Conservation (phyloP, 352 stramenopile species). For the Pilasporangium apinafurcum region DNA sequence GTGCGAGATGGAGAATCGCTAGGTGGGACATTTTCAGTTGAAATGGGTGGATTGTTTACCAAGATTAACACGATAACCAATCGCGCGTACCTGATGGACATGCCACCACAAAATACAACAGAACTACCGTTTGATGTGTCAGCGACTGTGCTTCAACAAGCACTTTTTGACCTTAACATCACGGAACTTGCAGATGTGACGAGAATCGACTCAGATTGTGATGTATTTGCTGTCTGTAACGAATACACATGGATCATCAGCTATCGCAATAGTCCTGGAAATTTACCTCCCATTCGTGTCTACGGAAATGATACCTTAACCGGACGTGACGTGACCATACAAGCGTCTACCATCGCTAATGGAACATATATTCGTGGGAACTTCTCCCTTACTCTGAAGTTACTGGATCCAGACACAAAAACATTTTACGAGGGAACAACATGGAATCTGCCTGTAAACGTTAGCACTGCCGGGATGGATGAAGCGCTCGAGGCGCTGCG, state of each 20-base stretch:
- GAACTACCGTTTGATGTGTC: constrained; percentile 33
- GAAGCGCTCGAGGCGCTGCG: constrained; percentile 59
- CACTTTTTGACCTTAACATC: constrained; percentile 28
- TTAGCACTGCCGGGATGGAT: constrained; percentile 62
- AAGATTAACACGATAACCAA: constrained; percentile 28
- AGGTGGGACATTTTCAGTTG: constrained; percentile 30
- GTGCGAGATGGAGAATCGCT: constrained; percentile 47
- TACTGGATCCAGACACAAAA: constrained; percentile 38
- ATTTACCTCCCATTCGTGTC: constrained; percentile 52
- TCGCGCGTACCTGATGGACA: constrained; percentile 33
- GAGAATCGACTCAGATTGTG: constrained; percentile 34
- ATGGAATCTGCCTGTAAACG: constrained; percentile 67
- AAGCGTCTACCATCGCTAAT: constrained; percentile 43
- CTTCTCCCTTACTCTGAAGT: constrained; percentile 49
- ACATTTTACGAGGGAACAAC: constrained; percentile 30
- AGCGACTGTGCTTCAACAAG: constrained; percentile 13
- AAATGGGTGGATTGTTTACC: constrained; percentile 60
- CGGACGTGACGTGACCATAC: constrained; percentile 18
- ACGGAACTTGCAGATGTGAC: constrained; percentile 31
- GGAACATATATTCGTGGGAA: constrained; percentile 64
- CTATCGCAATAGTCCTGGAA: constrained; percentile 51
- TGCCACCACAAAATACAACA: constrained; percentile 35
- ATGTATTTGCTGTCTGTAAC: constrained; percentile 53
- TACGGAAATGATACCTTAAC: constrained; percentile 23
- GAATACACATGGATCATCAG: constrained; percentile 65